Evolutionary conservation across 805 yeast genomes (phyloP).

Genomic region (Lipomyces kockii): DNA sequence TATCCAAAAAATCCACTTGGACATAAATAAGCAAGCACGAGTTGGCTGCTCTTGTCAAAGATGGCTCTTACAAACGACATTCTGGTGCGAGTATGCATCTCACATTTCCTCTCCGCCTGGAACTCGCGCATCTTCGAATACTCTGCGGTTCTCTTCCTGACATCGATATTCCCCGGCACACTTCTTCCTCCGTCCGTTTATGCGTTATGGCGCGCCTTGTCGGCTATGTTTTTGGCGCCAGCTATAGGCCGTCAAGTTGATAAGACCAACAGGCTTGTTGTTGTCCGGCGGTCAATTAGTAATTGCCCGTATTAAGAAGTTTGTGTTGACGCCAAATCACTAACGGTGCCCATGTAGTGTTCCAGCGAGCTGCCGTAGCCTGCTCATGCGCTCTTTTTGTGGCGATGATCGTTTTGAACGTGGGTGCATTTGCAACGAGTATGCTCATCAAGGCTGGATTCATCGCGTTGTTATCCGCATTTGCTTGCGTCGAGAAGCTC

Average conservation of each 20-base stretch:
- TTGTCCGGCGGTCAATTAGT: conserved; percentile 46
- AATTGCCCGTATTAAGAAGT: not conserved
- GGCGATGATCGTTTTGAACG: conserved; percentile 28
- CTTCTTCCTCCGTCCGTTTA: conserved; percentile 48
- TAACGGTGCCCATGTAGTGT: conserved; percentile 19
- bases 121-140: conserved; percentile 50
- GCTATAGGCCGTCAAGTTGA: conserved; percentile 45
- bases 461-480: conserved; percentile 38
- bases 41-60: not conserved
- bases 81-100: conserved; percentile 35
- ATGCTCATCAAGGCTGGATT: conserved; percentile 21
- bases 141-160: conserved; percentile 47
- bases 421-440: conserved; percentile 7
- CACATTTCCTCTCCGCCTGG: conserved; percentile 50
- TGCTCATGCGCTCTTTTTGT: conserved; percentile 40
- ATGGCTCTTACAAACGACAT: conserved; percentile 21
- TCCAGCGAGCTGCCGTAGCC: conserved; percentile 44
- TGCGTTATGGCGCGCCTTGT: conserved; percentile 43
- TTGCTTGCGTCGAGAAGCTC: conserved; percentile 48
- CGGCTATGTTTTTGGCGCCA: conserved; percentile 44
- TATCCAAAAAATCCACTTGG: too few relatives aligned
- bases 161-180: conserved; percentile 46
- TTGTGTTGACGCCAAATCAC: not conserved
- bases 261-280: conserved; percentile 42
- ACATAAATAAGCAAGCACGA: too few relatives aligned